Percentiles rank a stretch among this genome's conserved stretches.
Evolutionary conservation across 257 asterid species (phyloP).

Genomic region (Perilla frutescens): DNA sequence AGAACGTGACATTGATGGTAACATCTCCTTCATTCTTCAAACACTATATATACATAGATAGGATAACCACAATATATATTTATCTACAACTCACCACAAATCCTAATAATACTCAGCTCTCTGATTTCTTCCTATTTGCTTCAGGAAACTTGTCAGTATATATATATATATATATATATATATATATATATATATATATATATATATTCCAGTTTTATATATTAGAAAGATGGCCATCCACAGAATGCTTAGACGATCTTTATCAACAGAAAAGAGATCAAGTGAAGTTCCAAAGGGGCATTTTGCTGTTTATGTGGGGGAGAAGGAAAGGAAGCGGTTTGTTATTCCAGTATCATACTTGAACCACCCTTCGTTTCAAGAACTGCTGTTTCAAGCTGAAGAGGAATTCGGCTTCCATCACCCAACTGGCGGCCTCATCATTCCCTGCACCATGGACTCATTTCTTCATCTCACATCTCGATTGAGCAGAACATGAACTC

Average conservation of each 20-base stretch:
- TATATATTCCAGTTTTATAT: no score
- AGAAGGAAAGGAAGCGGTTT: slow-evolving; percentile 28
- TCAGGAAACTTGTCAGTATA: no score
- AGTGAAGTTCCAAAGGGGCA: slow-evolving; percentile 41
- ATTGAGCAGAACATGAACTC: not conserved
- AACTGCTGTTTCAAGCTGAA: slow-evolving; percentile 36
- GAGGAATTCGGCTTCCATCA: slow-evolving; percentile 45
- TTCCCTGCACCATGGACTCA: slow-evolving; percentile 44
- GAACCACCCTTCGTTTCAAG: slow-evolving; percentile 11
- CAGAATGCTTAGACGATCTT: slow-evolving; percentile 31
- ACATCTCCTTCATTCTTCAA: no score
- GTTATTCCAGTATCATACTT: slow-evolving; percentile 20
- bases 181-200: rapidly evolving
- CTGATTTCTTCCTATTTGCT: no score
- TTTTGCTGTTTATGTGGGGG: slow-evolving; percentile 41
- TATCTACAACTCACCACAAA: not conserved
- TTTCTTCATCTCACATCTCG: slow-evolving; percentile 29
- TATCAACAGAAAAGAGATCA: slow-evolving; percentile 38
- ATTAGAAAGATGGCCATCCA: slow-evolving; percentile 31
- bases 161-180: rapidly evolving
- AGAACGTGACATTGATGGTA: no score
- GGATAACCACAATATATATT: not conserved
- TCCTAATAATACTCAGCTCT: no score
- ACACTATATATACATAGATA: slow-evolving; percentile 14
- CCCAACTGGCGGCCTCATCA: slow-evolving; percentile 45